phyloP scores from a whole-genome alignment of 2,329 filamentous ascomycete species.

The Phialophora chinensis region DNA sequence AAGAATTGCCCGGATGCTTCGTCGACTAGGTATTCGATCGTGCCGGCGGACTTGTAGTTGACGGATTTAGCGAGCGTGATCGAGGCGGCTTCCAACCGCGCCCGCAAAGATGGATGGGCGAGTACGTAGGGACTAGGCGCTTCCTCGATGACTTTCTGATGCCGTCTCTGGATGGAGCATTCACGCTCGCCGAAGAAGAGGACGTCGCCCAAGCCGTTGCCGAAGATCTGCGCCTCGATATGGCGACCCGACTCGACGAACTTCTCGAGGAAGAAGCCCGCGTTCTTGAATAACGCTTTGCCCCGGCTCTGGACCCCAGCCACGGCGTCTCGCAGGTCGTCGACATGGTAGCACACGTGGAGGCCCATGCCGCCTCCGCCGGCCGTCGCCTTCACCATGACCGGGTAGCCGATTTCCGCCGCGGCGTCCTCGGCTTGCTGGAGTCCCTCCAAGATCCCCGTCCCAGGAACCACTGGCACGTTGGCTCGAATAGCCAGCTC shows the following conservation, averaged over 20 bases:
- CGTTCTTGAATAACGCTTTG: slow-evolving; percentile 77
- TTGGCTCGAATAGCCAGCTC: slow-evolving; percentile 8
- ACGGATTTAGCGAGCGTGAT: slow-evolving; percentile 66
- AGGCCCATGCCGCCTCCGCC: slow-evolving; percentile 86
- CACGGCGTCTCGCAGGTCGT: slow-evolving; percentile 73
- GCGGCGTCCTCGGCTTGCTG: slow-evolving; percentile 54
- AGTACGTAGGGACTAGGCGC: slow-evolving; percentile 75
- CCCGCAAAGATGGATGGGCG: slow-evolving; percentile 62
- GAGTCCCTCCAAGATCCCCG: slow-evolving; percentile 54
- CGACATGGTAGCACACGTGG: slow-evolving; percentile 70
- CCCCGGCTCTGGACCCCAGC: slow-evolving; percentile 76
- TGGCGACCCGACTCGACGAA: slow-evolving; percentile 62
- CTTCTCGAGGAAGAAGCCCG: slow-evolving; percentile 82
- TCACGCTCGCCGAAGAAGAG: slow-evolving; percentile 84
- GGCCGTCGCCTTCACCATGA: slow-evolving; percentile 75
- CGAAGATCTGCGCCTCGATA: slow-evolving; percentile 89
- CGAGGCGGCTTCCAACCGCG: slow-evolving; percentile 68
- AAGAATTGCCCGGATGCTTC: slow-evolving; percentile 79
- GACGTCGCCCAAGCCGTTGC: slow-evolving; percentile 76
- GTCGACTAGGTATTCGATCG: slow-evolving; percentile 88
- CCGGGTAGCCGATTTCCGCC: slow-evolving; percentile 54
- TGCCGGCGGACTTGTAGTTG: slow-evolving; percentile 81
- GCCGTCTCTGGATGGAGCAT: slow-evolving; percentile 82
- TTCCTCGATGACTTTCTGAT: slow-evolving; percentile 91
- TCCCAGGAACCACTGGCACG: slow-evolving; percentile 53